A percentile compares a stretch with the other conserved stretches of the same genome.
These are phyloP conservation scores for Cyanodermella asteris DNA, from an alignment of 2,329 filamentous ascomycete species.

Conservation along the genomic window DNA sequence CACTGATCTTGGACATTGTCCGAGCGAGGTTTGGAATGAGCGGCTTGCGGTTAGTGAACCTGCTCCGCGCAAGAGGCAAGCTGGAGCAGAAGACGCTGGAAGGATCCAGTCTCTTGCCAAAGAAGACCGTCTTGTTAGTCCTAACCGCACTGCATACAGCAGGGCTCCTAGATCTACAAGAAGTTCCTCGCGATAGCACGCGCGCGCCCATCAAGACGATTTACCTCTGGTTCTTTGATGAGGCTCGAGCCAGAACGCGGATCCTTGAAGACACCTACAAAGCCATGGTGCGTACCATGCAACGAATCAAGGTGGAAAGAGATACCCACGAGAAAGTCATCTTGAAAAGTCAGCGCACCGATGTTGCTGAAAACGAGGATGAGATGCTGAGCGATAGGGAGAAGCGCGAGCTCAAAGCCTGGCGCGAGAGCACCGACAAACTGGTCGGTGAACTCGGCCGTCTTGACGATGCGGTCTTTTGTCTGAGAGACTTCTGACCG, in stretches of 20 bases:
- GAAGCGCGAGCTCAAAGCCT: slow-evolving; percentile 43
- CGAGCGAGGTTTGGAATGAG: slow-evolving; percentile 53
- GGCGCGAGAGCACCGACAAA: slow-evolving; percentile 41
- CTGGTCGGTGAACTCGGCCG: slow-evolving; percentile 58
- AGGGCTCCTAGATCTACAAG: slow-evolving; percentile 77
- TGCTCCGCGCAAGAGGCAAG: slow-evolving; percentile 70
- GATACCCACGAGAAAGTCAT: slow-evolving; percentile 50
- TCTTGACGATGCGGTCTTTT: slow-evolving; percentile 64
- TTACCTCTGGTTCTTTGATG: slow-evolving; percentile 83
- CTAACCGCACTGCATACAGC: slow-evolving; percentile 70
- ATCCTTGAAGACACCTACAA: slow-evolving; percentile 72
- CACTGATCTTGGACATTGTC: slow-evolving; percentile 64
- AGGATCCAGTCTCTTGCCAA: slow-evolving; percentile 59
- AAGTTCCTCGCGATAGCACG: slow-evolving; percentile 73
- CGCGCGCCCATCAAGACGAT: slow-evolving; percentile 64
- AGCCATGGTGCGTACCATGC: slow-evolving; percentile 63
- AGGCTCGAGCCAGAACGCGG: slow-evolving; percentile 44
- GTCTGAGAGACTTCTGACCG: slow-evolving; percentile 63
- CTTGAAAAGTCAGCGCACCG: slow-evolving; percentile 60
- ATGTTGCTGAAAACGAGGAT: slow-evolving; percentile 68
- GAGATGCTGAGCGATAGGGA: slow-evolving; percentile 57
- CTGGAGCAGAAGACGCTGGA: slow-evolving; percentile 84
- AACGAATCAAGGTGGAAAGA: slow-evolving; percentile 58
- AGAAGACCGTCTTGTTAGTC: slow-evolving; percentile 64
- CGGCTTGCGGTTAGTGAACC: slow-evolving; percentile 63